Conservation (phyloP, 495 filamentous ascomycete genomes). For the Neurospora sp. region DNA sequence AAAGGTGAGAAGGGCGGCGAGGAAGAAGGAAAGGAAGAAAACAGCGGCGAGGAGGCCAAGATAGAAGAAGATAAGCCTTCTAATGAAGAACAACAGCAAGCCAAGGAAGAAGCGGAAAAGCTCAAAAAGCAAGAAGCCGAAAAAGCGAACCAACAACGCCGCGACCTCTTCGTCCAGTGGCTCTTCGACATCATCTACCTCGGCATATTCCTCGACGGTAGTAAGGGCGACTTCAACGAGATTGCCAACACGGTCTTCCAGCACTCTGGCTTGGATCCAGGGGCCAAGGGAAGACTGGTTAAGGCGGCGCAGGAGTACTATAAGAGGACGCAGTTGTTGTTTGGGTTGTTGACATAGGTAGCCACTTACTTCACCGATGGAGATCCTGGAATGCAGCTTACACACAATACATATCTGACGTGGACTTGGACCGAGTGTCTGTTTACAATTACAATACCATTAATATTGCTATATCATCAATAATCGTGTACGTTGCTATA, state of each 20-base stretch:
- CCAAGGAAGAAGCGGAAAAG: constrained; percentile 2
- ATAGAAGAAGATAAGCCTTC: neutral
- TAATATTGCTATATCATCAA: neutral
- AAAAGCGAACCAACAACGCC: constrained; percentile 17
- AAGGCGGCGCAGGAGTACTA: constrained; percentile 62
- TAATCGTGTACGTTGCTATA: neutral
- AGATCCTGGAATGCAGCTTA: too few relatives aligned
- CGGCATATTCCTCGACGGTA: constrained; percentile 26
- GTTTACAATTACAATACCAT: neutral
- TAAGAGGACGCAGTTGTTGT: constrained; percentile 68
- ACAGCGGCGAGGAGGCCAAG: constrained; percentile 26
- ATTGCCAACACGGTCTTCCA: constrained; percentile 36
- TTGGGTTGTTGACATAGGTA: constrained; percentile 38
- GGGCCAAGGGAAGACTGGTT: constrained; percentile 37
- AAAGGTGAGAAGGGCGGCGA: neutral
- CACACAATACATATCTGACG: too few relatives aligned
- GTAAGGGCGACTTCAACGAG: constrained; percentile 31
- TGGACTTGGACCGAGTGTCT: neutral
- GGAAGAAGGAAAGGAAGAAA: constrained; percentile 15
- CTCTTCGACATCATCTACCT: constrained; percentile 72
- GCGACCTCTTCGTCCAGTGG: constrained; percentile 57
- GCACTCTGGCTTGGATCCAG: constrained; percentile 34
- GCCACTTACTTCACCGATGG: neutral
- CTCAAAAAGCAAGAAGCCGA: constrained; percentile 3
- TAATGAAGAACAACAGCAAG: constrained; percentile 8